Evolutionary conservation across 139 green algal species (phyloP).

Genomic region (Picochlorum sp.): DNA sequence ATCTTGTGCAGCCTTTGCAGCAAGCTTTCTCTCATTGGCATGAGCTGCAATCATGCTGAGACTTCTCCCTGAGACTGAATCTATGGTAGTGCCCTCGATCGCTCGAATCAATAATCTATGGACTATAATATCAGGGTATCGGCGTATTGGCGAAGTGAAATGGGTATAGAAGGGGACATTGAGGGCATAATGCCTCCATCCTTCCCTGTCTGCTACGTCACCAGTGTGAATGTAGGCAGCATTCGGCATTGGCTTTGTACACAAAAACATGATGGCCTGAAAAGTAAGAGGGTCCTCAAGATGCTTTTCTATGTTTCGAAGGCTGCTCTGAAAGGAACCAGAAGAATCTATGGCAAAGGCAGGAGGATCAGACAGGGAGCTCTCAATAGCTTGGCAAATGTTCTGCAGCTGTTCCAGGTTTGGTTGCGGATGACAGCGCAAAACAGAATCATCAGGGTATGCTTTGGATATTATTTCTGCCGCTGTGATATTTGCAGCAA

Average conservation of each 20-base stretch:
- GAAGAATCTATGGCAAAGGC: constrained; percentile 39
- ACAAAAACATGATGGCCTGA: constrained; percentile 55
- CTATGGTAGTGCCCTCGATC: constrained; percentile 23
- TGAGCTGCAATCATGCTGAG: constrained; percentile 38
- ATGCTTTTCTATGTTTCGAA: constrained; percentile 22
- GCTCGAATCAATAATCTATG: constrained; percentile 69
- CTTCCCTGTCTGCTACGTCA: constrained; percentile 7
- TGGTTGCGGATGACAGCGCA: constrained; percentile 56
- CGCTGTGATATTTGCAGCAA: constrained; percentile 87
- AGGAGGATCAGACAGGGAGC: constrained; percentile 22
- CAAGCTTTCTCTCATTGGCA: constrained; percentile 72
- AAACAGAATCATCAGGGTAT: constrained; percentile 59
- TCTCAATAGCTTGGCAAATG: constrained; percentile 16
- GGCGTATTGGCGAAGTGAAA: constrained; percentile 70
- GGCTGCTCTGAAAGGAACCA: constrained; percentile 27
- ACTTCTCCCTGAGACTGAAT: not conserved
- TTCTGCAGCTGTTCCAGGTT: constrained; percentile 46
- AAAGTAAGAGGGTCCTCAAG: not conserved
- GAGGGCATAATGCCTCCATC: constrained; percentile 13
- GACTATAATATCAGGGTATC: constrained; percentile 87
- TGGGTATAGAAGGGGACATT: constrained; percentile 57
- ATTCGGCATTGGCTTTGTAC: constrained; percentile 85
- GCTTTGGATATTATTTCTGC: constrained; percentile 51
- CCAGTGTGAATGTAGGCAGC: constrained; percentile 86
- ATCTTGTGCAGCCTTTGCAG: constrained; percentile 48